A percentile compares a stretch with the other conserved stretches of the same genome.
phyloP scores from a whole-genome alignment of 2,329 filamentous ascomycete genomes.

The Colletotrichum chlorophyti region DNA sequence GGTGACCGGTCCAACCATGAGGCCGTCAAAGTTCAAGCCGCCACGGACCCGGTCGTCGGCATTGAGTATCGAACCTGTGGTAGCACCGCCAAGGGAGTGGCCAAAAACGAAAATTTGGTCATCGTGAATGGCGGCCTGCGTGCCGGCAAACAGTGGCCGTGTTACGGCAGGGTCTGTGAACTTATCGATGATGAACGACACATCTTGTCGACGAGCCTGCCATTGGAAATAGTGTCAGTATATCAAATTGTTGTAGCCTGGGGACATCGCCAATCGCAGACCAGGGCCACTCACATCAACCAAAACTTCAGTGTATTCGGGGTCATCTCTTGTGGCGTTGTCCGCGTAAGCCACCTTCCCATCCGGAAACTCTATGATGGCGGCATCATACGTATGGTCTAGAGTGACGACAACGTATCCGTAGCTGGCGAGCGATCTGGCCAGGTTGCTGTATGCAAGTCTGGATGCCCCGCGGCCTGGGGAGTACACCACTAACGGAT shows the following conservation, averaged over 20 bases:
- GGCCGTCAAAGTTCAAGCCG: slow-evolving; percentile 49
- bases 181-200: slow-evolving; percentile 44
- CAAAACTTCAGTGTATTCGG: not conserved
- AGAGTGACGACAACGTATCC: slow-evolving; percentile 54
- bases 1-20: slow-evolving; percentile 37
- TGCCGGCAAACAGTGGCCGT: not conserved
- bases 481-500: slow-evolving; percentile 46
- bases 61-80: slow-evolving; percentile 39
- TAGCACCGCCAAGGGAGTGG: slow-evolving; percentile 46
- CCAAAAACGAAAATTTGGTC: slow-evolving; percentile 42
- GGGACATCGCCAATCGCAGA: not conserved
- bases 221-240: not conserved
- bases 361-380: slow-evolving; percentile 53
- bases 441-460: slow-evolving; percentile 48
- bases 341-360: slow-evolving; percentile 39
- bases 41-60: slow-evolving; percentile 40
- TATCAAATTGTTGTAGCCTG: not conserved
- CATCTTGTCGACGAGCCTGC: slow-evolving; percentile 43
- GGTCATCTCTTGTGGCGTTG: not conserved
- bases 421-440: slow-evolving; percentile 51
- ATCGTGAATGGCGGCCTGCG: not conserved
- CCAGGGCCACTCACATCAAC: not conserved
- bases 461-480: slow-evolving; percentile 50
- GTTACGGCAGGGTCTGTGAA: slow-evolving; percentile 24
- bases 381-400: slow-evolving; percentile 55